Evolutionary conservation across 2,329 filamentous ascomycete genomes (phyloP), one percentile per base, ranked within the genome.

Genomic region (Claviceps purpurea): DNA sequence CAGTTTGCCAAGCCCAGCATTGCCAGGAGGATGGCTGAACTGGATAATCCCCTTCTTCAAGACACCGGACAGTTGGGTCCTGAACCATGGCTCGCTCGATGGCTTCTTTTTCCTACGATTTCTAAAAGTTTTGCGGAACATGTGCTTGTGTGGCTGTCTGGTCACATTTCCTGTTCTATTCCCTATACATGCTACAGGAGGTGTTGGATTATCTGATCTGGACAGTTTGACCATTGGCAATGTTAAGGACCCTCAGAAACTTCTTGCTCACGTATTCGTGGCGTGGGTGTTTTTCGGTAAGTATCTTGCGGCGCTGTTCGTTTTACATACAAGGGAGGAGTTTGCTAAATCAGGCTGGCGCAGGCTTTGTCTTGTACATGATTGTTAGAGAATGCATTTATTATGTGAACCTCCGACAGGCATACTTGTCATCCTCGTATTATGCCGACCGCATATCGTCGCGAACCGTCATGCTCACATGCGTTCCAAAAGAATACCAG

Each of bases 81-180:
- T 97, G 22, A 87, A 93, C 62, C 89, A 95, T 70, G 88, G 91
- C 65, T 94, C 89, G 0, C 79, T 98, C 56, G 91, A 98, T 65
- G 87, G 86, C 37, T 97, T 91, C 67, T 81, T 97, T 50, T 89
- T 94, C 65, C 75, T 97, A 30, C 88, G 91, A 39, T 95, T 69
- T 51, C 60, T 72, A 52, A 71, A 70, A 47, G 62, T 91, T 62
- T 71, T 97, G 57, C 88, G 89, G 62, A 84, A 84, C 54, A 85
- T 94, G 58, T 90, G 85, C 68, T 78, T 97, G 46, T 84, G 91
- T 10, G 93, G 93, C 53, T 87, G 84, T 61, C 73, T 78, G 59
- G 83, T 97, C 54, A 90, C 88, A 18, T 95, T 87, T 83, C 91
- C 93, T 0, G 75, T 96, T 41, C 73, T 97, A 22, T 89, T 81